These are phyloP conservation scores for Globisporangium yorkense DNA, from an alignment of 352 stramenopile genomes.

Conservation along the genomic window DNA sequence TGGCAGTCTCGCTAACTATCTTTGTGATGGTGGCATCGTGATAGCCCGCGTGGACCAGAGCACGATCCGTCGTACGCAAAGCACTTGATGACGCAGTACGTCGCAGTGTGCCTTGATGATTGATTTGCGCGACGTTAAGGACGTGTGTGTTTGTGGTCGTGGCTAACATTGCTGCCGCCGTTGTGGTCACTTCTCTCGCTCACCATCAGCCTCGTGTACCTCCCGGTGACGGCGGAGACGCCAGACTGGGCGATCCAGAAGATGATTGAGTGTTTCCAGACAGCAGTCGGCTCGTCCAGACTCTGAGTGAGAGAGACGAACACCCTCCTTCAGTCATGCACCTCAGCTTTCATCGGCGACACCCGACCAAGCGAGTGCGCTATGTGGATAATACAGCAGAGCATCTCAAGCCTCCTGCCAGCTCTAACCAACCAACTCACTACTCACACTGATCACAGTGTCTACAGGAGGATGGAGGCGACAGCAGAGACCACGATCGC, in stretches of 20 bases:
- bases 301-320: conserved; percentile 9
- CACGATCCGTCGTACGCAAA: conserved; percentile 63
- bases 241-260: conserved; percentile 74
- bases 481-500: neutral
- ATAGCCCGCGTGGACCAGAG: conserved; percentile 34
- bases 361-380: neutral
- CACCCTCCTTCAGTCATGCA: neutral
- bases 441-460: too few species aligned
- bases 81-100: conserved; percentile 67
- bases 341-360: neutral
- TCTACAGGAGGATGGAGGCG: neutral
- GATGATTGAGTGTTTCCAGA: conserved; percentile 59
- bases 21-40: neutral
- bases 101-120: neutral
- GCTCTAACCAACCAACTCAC: too few species aligned
- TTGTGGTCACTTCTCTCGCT: neutral
- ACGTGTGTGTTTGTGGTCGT: neutral
- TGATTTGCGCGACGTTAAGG: neutral
- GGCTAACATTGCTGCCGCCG: neutral
- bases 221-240: conserved; percentile 72
- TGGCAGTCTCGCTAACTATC: neutral
- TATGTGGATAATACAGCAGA: neutral
- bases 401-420: neutral
- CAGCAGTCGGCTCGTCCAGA: conserved; percentile 32
- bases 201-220: conserved; percentile 54